These are phyloP conservation scores for Alternaria infectoria DNA, from an alignment of 2,329 filamentous ascomycete genomes.

Conservation along the genomic window DNA sequence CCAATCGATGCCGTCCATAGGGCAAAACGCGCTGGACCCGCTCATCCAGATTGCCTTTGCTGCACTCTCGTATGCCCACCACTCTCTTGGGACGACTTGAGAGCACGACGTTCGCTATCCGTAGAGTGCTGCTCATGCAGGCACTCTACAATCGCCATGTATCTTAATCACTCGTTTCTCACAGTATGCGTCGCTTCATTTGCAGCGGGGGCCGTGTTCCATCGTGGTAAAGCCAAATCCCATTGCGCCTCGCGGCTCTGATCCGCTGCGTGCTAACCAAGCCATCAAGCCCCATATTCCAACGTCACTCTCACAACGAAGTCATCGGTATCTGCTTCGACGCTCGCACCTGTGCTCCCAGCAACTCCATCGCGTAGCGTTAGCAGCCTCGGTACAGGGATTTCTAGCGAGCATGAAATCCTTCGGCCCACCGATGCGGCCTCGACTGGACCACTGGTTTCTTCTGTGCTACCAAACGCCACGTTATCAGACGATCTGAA, in stretches of 20 bases:
- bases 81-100: slow-evolving; percentile 20
- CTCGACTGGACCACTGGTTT: slow-evolving; percentile 4
- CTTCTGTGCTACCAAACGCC: background rate
- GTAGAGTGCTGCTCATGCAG: slow-evolving; percentile 29
- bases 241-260: slow-evolving; percentile 21
- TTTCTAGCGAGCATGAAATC: slow-evolving; percentile 12
- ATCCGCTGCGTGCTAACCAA: slow-evolving; percentile 37
- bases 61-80: slow-evolving; percentile 17
- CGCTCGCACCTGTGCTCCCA: background rate
- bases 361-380: background rate
- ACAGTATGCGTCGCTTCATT: slow-evolving; percentile 23
- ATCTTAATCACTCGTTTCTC: slow-evolving; percentile 12
- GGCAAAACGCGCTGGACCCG: slow-evolving; percentile 22
- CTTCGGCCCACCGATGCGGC: slow-evolving; percentile 15
- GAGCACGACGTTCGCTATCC: slow-evolving; percentile 25
- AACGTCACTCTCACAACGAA: slow-evolving; percentile 32
- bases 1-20: slow-evolving; percentile 18
- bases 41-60: slow-evolving; percentile 32
- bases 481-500: slow-evolving; percentile 1
- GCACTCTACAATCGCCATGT: slow-evolving; percentile 26
- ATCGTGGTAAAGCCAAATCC: slow-evolving; percentile 29
- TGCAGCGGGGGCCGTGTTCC: slow-evolving; percentile 28
- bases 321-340: slow-evolving; percentile 13
- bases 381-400: background rate
- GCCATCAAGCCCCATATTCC: slow-evolving; percentile 36